Base-by-base conservation (phyloP, 2,329 filamentous ascomycete species). In the Sordariomycetes sp. region DNA sequence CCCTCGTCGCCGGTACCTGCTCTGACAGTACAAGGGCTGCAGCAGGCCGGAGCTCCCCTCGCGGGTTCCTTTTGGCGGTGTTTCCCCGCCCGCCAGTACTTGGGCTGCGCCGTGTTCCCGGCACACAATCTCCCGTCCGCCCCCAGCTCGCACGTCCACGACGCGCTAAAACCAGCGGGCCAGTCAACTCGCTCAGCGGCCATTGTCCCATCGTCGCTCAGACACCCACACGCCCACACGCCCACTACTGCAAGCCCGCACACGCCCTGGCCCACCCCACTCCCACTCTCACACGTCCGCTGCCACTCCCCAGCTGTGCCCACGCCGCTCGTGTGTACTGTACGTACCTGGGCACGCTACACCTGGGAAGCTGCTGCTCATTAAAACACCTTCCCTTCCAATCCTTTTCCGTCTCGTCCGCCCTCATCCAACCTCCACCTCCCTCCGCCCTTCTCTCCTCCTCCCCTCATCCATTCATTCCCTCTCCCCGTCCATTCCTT, bases 321-420 rank as follows among this genome's bases (percentile, higher is more conserved):
- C 52, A 58, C 52, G 51, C 32, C 28, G 40, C 37, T 32, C 20
- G 24, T 58, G 50, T 58, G 52, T 35, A 50, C 18, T 57, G n/a
- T n/a, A 48, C 28, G n/a, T 51, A 43, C 32, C 43, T 46, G 54
- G 34, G 54, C 34, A 37, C 24, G 51, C 46, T 58, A 58, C 55
- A 52, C 37, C 40, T 52, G 28, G 35, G 43, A 53, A 37, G 50
- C 28, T 54, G 51, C 65, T 72, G 72, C 74, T 43, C 57, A 72
- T 76, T 74, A 74, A 75, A 73, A 69, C 65, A 70, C 70, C 24
- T 71, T 79, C 74, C 78, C 73, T 74, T 75, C 77, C 77, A 78
- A 75, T 80, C 78, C 77, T 76, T 78, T 76, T 76, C 74, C 74
- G 70, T 75, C 73, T 75, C 71, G 72, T 75, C 72, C 71, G 73